phyloP scores from a whole-genome alignment of 352 stramenopile species.

The Phytopythium delawarense region DNA sequence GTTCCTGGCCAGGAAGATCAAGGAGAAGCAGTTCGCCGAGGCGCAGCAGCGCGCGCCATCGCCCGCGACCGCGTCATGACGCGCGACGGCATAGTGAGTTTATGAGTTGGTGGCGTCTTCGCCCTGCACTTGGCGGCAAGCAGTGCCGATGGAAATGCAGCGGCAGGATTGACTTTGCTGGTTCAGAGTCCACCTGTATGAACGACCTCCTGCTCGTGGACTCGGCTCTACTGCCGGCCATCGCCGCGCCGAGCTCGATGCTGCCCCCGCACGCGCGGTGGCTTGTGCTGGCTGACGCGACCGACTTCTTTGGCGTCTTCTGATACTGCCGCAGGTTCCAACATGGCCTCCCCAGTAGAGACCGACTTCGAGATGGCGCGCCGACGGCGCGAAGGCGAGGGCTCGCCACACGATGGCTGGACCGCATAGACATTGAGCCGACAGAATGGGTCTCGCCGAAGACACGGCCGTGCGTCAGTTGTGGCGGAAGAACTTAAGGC shows the following conservation, averaged over 20 bases:
- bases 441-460: no score
- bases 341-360: neutral
- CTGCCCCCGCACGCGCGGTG: no score
- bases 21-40: slow-evolving; percentile 31
- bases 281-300: neutral
- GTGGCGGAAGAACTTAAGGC: slow-evolving; percentile 85
- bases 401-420: neutral
- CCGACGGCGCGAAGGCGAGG: no score
- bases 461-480: slow-evolving; percentile 28
- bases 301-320: neutral
- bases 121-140: neutral
- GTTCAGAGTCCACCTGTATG: no score
- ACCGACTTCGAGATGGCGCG: neutral
- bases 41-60: neutral
- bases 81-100: neutral
- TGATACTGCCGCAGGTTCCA: neutral
- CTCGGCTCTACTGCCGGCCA: no score
- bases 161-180: no score
- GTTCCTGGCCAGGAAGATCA: slow-evolving; percentile 49
- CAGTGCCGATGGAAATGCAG: no score
- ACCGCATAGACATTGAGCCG: neutral
- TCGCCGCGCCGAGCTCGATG: no score
- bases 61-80: neutral
- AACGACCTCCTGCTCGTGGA: no score
- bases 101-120: neutral